Evolutionary conservation across 2,329 filamentous ascomycete species (phyloP).

Genomic region (Ceratocystiopsis sp.): DNA sequence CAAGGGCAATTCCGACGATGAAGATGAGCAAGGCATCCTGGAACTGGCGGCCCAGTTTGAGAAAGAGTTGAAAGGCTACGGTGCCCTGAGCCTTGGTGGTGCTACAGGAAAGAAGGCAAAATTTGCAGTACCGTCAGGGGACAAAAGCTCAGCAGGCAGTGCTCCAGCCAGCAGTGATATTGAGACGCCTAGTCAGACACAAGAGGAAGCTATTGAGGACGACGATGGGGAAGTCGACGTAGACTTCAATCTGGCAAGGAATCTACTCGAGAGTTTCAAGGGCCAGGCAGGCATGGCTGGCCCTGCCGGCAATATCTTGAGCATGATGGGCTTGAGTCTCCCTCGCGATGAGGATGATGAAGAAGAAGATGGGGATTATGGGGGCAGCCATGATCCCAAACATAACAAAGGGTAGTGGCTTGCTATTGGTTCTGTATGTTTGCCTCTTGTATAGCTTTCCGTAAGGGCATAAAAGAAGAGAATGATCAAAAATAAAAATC

Average conservation of each 20-base stretch:
- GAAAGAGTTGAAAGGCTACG: slow-evolving; percentile 50
- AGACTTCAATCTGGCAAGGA: slow-evolving; percentile 77
- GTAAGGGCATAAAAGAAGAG: too few relatives aligned
- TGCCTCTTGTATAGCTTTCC: too few relatives aligned
- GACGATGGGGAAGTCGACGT: slow-evolving; percentile 48
- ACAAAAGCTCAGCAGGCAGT: too few relatives aligned
- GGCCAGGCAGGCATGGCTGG: slow-evolving; percentile 73
- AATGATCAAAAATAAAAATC: too few relatives aligned
- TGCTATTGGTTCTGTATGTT: too few relatives aligned
- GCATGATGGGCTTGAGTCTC: slow-evolving; percentile 66
- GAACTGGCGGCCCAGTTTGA: slow-evolving; percentile 55
- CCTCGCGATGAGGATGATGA: slow-evolving; percentile 59
- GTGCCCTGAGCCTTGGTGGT: slow-evolving; percentile 40
- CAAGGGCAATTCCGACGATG: background rate
- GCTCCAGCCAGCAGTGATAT: too few relatives aligned
- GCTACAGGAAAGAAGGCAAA: slow-evolving; percentile 8
- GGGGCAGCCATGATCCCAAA: background rate
- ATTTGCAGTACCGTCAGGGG: slow-evolving; percentile 2
- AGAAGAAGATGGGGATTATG: slow-evolving; percentile 33
- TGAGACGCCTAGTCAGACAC: too few relatives aligned
- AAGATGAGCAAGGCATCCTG: slow-evolving; percentile 34
- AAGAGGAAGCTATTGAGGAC: slow-evolving; percentile 12
- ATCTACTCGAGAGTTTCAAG: slow-evolving; percentile 84
- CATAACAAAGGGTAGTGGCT: too few relatives aligned
- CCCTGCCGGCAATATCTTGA: slow-evolving; percentile 73